These are phyloP conservation scores for Pisolithus albus DNA, from an alignment of 768 basidiomycete genomes.

Conservation along the genomic window DNA sequence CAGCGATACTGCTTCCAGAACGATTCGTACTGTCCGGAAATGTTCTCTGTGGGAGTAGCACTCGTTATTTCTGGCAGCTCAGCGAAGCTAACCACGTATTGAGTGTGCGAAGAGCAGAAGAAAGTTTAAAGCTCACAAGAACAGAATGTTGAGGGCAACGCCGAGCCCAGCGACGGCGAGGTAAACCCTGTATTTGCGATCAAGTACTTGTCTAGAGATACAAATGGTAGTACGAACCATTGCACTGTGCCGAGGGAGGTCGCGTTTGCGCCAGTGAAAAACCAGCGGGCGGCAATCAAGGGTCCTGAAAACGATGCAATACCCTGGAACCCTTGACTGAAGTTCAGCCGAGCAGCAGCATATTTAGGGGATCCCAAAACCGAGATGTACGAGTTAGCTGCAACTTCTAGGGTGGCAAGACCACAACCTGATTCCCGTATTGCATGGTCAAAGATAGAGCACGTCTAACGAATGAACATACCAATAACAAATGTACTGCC, in stretches of 20 bases:
- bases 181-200: slow-evolving; percentile 43
- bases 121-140: slow-evolving; percentile 40
- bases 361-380: slow-evolving; percentile 62
- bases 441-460: not conserved
- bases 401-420: slow-evolving; percentile 59
- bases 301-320: slow-evolving; percentile 69
- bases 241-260: slow-evolving; percentile 60
- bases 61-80: slow-evolving; percentile 65
- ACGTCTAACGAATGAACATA: slow-evolving; percentile 14
- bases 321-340: slow-evolving; percentile 76
- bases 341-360: slow-evolving; percentile 70
- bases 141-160: slow-evolving; percentile 51
- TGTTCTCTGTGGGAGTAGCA: slow-evolving; percentile 50
- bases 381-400: slow-evolving; percentile 76
- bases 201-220: not conserved
- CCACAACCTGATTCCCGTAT: slow-evolving; percentile 43
- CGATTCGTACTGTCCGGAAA: slow-evolving; percentile 41
- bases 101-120: not conserved
- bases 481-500: slow-evolving; percentile 67
- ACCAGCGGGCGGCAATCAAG: slow-evolving; percentile 68
- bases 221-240: slow-evolving; percentile 34
- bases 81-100: slow-evolving; percentile 44
- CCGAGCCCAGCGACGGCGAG: slow-evolving; percentile 61
- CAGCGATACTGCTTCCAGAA: slow-evolving; percentile 68
- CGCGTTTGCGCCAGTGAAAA: slow-evolving; percentile 61